Base-by-base conservation (phyloP, 371 early-diverging fungal species). In the Gilbertella persicaria region DNA sequence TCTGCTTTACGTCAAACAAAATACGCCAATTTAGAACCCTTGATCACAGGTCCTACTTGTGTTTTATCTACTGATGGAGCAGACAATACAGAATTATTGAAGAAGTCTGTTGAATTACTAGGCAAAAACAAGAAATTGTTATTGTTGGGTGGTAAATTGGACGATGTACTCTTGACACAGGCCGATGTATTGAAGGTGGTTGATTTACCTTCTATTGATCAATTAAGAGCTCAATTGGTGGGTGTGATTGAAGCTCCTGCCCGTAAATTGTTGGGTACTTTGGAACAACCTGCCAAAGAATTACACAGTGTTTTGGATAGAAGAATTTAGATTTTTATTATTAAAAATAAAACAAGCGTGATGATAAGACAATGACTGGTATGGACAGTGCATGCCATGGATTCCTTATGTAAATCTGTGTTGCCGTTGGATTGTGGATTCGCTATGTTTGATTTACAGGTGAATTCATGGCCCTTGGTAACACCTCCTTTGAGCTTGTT, bases 61-160 rank as follows among this genome's bases (percentile, higher is more conserved):
- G 73, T 82, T 21, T 67, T 86, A 28, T 65, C 73, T 39, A 75
- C 76, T 55, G 76, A 83, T 45, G 60, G 64, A 2, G 53, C 56
- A 21, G 65, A 71, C 10, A 45, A 58, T 19, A 75, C 78, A 24
- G 60, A 64, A 16, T 56, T 79, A 0, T 40, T 86, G 43, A 73
- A 73, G 43, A 73, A 72, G 12, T 70, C 79, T 37, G 66, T 82
- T 9, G 67, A 69, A 10, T 54, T 75, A 1, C 59, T 84, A 20
- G 62, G 69, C 56, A 84, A 84, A 67, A 73, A 87, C 67, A 79
- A 74, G 51, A 87, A 87, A 59, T 62, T 87, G 55, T 53, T 82
- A 23, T 50, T 87, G 26, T 67, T 87, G 37, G 87, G 87, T 37
- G 87, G 87, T 55, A 79, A 79, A 64, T 52, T 87, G 13, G 87